Base-by-base conservation (phyloP, 441 rosid genomes). In the Gossypium schwendimanii region DNA sequence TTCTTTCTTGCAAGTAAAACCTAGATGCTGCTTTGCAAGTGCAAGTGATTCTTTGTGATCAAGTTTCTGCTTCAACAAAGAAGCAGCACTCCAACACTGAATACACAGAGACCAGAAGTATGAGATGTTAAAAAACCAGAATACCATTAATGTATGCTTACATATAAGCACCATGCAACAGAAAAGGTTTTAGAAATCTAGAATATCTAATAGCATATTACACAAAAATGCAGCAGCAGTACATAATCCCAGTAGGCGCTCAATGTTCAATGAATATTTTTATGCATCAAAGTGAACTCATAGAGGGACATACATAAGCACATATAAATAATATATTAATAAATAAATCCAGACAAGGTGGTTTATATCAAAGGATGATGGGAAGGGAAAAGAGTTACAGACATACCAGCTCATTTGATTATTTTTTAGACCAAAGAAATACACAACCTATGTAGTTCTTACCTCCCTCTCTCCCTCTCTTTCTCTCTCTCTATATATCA, bases 61-160 rank as follows among this genome's bases (percentile, higher is more conserved):
- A 75, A 89, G 78, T 81, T 88, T 88, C 74, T 85, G 75, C 89
- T 87, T 88, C 77, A 81, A 76, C 82, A 90, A 73, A 73, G 92
- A 86, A 70, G 90, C 91, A 78, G 96, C 90, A 70, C 81, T 88
- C 98, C 94, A 89, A 76, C 97, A 91, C 97, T 91, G 79, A 71
- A 82, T 76, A 49, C n/a, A 53, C 33, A 63, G 63, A 63, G 21
- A 53, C 10, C 52, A 62, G 39, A 21, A 50, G n/a, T 39, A 31
- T 63, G 7, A 52, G 54, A 63, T 10, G 62, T 14, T 50, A 77
- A 45, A 63, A 28, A 65, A 4, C 20, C 60, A 45, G 28, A 44
- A 28, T 28, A 60, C 21, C 21, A 60, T 5, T n/a, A 47, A 20
- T 61, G 44, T 28, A 68, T 63, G 54, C 24, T 55, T 69, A 17